Base-by-base conservation (phyloP, 768 basidiomycete genomes). In the Termitomyces sp. region DNA sequence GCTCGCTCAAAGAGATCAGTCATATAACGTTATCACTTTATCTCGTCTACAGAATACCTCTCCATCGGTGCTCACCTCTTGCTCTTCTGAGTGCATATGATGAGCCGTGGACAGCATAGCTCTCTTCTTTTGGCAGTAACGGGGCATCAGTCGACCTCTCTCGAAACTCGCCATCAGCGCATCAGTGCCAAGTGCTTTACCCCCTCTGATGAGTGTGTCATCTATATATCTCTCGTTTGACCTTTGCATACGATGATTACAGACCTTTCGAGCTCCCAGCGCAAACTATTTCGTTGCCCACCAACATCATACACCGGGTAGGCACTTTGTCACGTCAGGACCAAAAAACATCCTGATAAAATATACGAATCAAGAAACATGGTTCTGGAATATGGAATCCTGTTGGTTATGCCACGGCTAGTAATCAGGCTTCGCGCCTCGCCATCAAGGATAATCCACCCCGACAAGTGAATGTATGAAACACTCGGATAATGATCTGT, bases 351-450 rank as follows among this genome's bases (percentile, higher is more conserved):
- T 24, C 16, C 32, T 45, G 33, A 51, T 33, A 36, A 18, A 22
- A 13, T 24, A 38, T 43, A 18, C 28, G 41, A 35, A 18, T 52
- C 22, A 22, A 57, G 56, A 51, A 50, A 33, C 40, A 44, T 30
- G 44, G 41, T 28, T 52, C 44, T 13, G 50, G 44, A 3, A 47
- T 52, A 28, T 57, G 56, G 56, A 57, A 46, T 20, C 56, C 56
- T 44, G n/a, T 18, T 14, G 56, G 56, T 26, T 57, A 57, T 41
- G 9, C 51, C 13, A 57, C 56, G 13, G 56, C 56, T 35, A 57
- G 56, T 13, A 52, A 45, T 7, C 56, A 57, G 30, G 56, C 56
- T 38, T 57, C 51, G 8, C 56, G 56, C 14, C 56, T 57, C 44
- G 56, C 56, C 13, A 30, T 44, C 10, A 52, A 52, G 44, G 45